A percentile compares a stretch with the other conserved stretches of the same genome.
Conservation (phyloP, 2,329 filamentous ascomycete genomes). For the Penicillium sp. region DNA sequence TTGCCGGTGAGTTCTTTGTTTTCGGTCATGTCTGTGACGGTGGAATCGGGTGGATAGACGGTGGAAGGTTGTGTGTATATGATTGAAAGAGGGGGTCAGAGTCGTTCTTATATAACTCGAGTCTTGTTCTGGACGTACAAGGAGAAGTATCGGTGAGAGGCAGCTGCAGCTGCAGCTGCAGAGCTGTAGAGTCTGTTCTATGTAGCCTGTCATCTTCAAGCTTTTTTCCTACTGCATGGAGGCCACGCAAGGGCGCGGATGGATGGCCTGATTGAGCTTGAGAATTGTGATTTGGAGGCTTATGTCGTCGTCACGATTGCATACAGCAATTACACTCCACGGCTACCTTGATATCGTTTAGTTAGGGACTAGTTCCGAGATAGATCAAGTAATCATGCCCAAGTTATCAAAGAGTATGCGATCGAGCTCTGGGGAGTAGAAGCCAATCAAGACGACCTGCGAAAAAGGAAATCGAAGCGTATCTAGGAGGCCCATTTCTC, state of each 20-base stretch:
- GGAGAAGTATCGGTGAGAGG: constrained; percentile 7
- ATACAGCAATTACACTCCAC: too few species aligned
- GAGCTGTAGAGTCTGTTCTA: background rate
- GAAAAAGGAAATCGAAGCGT: too few species aligned
- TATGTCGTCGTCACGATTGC: too few species aligned
- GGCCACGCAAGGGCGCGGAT: background rate
- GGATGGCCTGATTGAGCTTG: background rate
- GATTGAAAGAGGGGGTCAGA: too few species aligned
- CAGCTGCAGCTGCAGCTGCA: background rate
- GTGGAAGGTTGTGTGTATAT: background rate
- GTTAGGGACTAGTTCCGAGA: too few species aligned
- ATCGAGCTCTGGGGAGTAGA: too few species aligned
- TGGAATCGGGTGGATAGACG: background rate
- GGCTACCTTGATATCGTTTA: too few species aligned
- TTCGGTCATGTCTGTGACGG: constrained; percentile 12
- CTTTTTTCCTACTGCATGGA: background rate
- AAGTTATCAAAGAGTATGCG: too few species aligned
- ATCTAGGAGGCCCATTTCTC: too few species aligned
- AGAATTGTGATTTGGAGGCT: too few species aligned
- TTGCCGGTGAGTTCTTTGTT: constrained; percentile 23
- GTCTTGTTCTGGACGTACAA: background rate
- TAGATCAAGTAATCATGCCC: too few species aligned
- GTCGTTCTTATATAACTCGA: background rate
- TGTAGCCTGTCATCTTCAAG: background rate
- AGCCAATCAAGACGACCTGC: too few species aligned